These are phyloP conservation scores for Aspergillus thermomutatus DNA, from an alignment of 2,329 filamentous ascomycete species.

Conservation along the genomic window DNA sequence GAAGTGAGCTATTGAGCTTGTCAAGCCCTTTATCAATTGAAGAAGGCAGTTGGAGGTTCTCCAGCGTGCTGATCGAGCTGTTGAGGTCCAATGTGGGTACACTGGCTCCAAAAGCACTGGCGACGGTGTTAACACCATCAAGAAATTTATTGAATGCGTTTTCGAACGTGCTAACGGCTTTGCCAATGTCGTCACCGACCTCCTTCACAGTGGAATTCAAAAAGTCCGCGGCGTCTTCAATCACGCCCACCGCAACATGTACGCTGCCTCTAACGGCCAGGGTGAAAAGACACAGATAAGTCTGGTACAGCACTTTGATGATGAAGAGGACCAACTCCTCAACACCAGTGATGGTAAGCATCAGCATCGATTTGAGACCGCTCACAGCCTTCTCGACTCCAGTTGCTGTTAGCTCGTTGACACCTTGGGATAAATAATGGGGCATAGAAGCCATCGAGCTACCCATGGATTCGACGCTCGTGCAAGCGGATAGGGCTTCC, in stretches of 20 bases:
- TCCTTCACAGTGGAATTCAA: conserved; percentile 54
- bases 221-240: conserved; percentile 58
- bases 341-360: conserved; percentile 75
- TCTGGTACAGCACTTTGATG: conserved; percentile 86
- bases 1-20: conserved; percentile 73
- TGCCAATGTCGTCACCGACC: conserved; percentile 46
- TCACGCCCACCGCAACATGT: conserved; percentile 62
- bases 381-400: conserved; percentile 77
- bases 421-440: conserved; percentile 82
- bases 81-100: conserved; percentile 63
- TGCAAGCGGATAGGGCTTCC: conserved; percentile 85
- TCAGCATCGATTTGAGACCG: conserved; percentile 74
- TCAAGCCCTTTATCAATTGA: conserved; percentile 67
- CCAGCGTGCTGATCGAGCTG: conserved; percentile 61
- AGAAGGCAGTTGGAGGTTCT: conserved; percentile 65
- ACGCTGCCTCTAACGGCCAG: conserved; percentile 77
- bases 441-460: conserved; percentile 98
- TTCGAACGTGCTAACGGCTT: conserved; percentile 48
- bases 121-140: conserved; percentile 55
- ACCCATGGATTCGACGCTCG: conserved; percentile 85
- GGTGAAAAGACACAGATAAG: conserved; percentile 85
- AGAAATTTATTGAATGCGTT: conserved; percentile 53
- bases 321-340: conserved; percentile 87
- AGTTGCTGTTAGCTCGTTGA: conserved; percentile 79
- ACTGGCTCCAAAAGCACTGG: conserved; percentile 46